phyloP scores from a whole-genome alignment of 192 early-diverging fungal genomes.

The Allomyces arbusculus region DNA sequence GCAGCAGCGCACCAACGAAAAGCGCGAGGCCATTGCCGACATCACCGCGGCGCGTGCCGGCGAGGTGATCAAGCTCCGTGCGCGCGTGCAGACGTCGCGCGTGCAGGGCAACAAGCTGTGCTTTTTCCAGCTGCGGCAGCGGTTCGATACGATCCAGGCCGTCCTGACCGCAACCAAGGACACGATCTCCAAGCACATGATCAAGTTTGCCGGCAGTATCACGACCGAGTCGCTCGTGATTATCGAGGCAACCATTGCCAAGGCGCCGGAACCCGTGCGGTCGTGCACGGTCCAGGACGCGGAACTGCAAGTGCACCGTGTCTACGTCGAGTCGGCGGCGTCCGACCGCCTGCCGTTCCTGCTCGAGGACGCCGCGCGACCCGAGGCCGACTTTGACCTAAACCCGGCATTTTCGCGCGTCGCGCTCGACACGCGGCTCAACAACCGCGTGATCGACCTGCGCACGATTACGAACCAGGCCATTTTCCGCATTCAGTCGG shows the following conservation, averaged over 20 bases:
- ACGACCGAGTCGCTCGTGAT: slow-evolving; percentile 73
- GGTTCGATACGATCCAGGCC: slow-evolving; percentile 71
- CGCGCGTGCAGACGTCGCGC: slow-evolving; percentile 76
- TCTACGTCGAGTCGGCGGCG: slow-evolving; percentile 54
- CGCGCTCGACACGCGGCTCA: slow-evolving; percentile 71
- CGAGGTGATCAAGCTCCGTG: slow-evolving; percentile 62
- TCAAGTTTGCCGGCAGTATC: slow-evolving; percentile 73
- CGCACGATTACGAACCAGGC: slow-evolving; percentile 89
- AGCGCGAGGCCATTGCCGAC: slow-evolving; percentile 41
- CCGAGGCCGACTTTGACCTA: slow-evolving; percentile 55
- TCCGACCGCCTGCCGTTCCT: slow-evolving; percentile 66
- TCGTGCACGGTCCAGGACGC: slow-evolving; percentile 80
- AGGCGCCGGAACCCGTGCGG: slow-evolving; percentile 64
- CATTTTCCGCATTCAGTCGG: slow-evolving; percentile 93
- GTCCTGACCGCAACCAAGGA: slow-evolving; percentile 48
- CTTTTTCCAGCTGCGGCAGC: slow-evolving; percentile 81
- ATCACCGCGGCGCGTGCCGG: slow-evolving; percentile 40
- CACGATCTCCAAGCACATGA: slow-evolving; percentile 81
- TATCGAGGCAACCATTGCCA: slow-evolving; percentile 58
- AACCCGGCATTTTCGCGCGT: slow-evolving; percentile 53
- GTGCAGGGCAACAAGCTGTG: slow-evolving; percentile 69
- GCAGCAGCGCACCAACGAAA: slow-evolving; percentile 41
- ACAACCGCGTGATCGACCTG: slow-evolving; percentile 87
- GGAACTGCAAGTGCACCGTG: slow-evolving; percentile 57
- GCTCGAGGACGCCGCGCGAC: slow-evolving; percentile 74